These are phyloP conservation scores for Hyaloscypha variabilis DNA, from an alignment of 495 filamentous ascomycete species.

Conservation along the genomic window DNA sequence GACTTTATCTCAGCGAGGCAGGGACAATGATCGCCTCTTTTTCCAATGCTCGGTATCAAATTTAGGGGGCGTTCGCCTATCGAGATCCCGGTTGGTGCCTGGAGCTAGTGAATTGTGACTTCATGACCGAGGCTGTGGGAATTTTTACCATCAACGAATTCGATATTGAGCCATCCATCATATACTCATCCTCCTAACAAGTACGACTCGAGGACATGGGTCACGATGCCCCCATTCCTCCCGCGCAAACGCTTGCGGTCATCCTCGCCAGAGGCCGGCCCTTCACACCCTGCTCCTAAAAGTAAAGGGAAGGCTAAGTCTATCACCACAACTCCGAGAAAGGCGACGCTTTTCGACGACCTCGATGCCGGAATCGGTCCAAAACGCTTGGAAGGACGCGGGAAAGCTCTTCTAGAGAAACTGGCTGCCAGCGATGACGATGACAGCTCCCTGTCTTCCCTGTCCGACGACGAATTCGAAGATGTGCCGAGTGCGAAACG, in stretches of 20 bases:
- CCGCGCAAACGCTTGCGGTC: slow-evolving; percentile 34
- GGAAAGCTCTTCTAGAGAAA: slow-evolving; percentile 45
- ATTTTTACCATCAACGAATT: slow-evolving; percentile 2
- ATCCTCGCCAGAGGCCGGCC: slow-evolving; percentile 25
- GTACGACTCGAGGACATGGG: not conserved
- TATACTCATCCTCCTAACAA: not conserved
- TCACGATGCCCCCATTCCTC: slow-evolving; percentile 34
- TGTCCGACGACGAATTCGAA: slow-evolving; percentile 72
- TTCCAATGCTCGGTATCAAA: too few species aligned
- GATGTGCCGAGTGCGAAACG: slow-evolving; percentile 39
- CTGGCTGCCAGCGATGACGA: slow-evolving; percentile 60
- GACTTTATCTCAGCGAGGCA: too few species aligned
- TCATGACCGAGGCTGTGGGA: slow-evolving; percentile 7
- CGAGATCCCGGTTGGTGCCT: slow-evolving; percentile 9
- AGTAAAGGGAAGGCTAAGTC: slow-evolving; percentile 23
- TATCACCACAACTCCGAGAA: slow-evolving; percentile 40
- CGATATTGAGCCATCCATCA: not conserved
- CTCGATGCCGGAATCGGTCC: slow-evolving; percentile 57
- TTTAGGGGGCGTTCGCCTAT: not conserved
- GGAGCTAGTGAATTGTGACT: slow-evolving; percentile 14
- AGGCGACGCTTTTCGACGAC: slow-evolving; percentile 66
- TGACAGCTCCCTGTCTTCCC: slow-evolving; percentile 54
- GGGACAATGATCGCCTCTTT: too few species aligned
- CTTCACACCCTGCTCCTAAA: slow-evolving; percentile 19
- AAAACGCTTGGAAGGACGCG: slow-evolving; percentile 52